Evolutionary conservation across 164 flowering plant genomes (phyloP).

Genomic region (Paratinospora sagittata): DNA sequence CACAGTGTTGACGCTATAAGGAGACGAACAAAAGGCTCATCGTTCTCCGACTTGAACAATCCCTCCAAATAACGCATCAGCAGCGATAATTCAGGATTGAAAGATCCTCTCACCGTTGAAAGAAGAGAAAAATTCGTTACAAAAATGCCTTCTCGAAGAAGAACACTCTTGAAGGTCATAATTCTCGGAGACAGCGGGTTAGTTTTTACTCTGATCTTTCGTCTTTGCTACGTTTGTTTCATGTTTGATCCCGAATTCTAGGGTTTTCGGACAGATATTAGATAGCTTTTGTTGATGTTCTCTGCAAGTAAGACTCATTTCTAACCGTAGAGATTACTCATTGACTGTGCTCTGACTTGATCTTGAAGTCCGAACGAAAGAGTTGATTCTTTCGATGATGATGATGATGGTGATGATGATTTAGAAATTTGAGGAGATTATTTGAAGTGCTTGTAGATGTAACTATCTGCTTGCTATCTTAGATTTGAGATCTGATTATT

Average conservation of each 20-base stretch:
- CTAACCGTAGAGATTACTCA: constrained; percentile 7
- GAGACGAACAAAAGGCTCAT: too few relatives aligned
- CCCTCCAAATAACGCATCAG: too few relatives aligned
- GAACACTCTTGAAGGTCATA: constrained; percentile 85
- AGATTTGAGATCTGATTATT: not conserved
- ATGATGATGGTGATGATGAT: too few relatives aligned
- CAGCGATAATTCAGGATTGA: too few relatives aligned
- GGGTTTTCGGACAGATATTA: constrained; percentile 6
- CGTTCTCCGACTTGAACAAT: too few relatives aligned
- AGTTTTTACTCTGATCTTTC: constrained; percentile 2
- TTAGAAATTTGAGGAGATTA: not conserved
- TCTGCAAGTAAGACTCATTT: not conserved
- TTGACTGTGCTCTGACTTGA: not conserved
- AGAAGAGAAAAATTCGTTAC: not conserved
- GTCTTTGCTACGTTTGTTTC: not conserved
- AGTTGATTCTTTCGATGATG: not conserved
- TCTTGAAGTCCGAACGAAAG: not conserved
- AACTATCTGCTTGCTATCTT: not conserved
- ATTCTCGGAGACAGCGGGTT: constrained; percentile 95
- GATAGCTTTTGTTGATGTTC: constrained; percentile 9
- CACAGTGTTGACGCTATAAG: too few relatives aligned
- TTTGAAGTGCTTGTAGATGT: not conserved
- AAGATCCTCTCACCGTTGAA: not conserved
- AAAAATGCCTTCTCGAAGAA: constrained; percentile 66
- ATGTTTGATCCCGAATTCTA: not conserved